phyloP scores from a whole-genome alignment of 306 rosid genomes.

The cucumber (Cucumis sativus) region Cucumber_9930_V3 NC_026659.2:3277501-3278000 shows the following conservation, averaged over 20 bases:
- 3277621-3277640: constrained; percentile 30
- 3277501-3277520: neutral
- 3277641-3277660: constrained; percentile 41
- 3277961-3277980: no score
- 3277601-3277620: constrained; percentile 67
- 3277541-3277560: neutral
- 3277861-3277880: no score
- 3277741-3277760: constrained; percentile 86
- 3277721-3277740: constrained; percentile 80
- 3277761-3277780: neutral
- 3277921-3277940: no score
- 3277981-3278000: no score
- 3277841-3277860: no score
- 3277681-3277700: constrained; percentile 77
- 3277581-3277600: constrained; percentile 95
- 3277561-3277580: constrained; percentile 18
- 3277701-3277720: constrained; percentile 64
- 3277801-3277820: neutral
- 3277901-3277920: no score
- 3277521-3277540: neutral
- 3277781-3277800: neutral
- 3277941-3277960: no score
- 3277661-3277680: constrained; percentile 86
- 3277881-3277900: no score
- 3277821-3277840: no score